Evolutionary conservation across 805 yeast species (phyloP).

Genomic region (Ogataea minuta): DNA sequence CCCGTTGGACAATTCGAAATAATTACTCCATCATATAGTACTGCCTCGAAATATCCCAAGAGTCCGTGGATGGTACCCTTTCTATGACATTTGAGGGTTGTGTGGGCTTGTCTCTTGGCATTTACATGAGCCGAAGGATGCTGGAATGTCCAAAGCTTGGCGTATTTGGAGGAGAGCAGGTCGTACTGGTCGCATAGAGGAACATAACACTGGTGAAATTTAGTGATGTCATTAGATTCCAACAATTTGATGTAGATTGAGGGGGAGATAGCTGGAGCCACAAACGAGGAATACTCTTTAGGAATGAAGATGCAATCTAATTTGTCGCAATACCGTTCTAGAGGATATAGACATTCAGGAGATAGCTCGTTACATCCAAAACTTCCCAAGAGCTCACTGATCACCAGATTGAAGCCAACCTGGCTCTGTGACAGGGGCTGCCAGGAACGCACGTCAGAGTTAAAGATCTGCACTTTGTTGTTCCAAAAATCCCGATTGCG

Average conservation of each 20-base stretch:
- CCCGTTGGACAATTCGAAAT: slow-evolving; percentile 49
- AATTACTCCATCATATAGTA: slow-evolving; percentile 55
- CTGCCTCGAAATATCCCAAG: slow-evolving; percentile 72
- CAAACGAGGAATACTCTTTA: slow-evolving; percentile 50
- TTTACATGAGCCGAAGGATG: slow-evolving; percentile 37
- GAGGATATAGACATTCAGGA: slow-evolving; percentile 69
- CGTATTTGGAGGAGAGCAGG: slow-evolving; percentile 44
- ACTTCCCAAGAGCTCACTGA: slow-evolving; percentile 85
- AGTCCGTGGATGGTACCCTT: slow-evolving; percentile 68
- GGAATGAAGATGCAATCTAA: slow-evolving; percentile 61
- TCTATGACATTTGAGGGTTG: slow-evolving; percentile 41
- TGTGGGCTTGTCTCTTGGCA: slow-evolving; percentile 25
- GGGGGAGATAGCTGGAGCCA: slow-evolving; percentile 70
- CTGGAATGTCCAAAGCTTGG: slow-evolving; percentile 58
- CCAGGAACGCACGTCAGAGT: slow-evolving; percentile 61
- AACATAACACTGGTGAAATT: slow-evolving; percentile 28
- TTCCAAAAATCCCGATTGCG: slow-evolving; percentile 56
- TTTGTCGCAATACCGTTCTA: slow-evolving; percentile 42
- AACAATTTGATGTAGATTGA: slow-evolving; percentile 40
- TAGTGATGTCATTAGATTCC: slow-evolving; percentile 8
- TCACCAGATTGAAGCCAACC: slow-evolving; percentile 51
- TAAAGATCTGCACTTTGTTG: slow-evolving; percentile 46
- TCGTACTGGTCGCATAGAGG: slow-evolving; percentile 37
- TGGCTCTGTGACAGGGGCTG: slow-evolving; percentile 20
- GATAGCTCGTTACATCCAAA: slow-evolving; percentile 90